These are phyloP conservation scores for Kwoniella dejecticola DNA, from an alignment of 768 basidiomycete species.

Conservation along the genomic window DNA sequence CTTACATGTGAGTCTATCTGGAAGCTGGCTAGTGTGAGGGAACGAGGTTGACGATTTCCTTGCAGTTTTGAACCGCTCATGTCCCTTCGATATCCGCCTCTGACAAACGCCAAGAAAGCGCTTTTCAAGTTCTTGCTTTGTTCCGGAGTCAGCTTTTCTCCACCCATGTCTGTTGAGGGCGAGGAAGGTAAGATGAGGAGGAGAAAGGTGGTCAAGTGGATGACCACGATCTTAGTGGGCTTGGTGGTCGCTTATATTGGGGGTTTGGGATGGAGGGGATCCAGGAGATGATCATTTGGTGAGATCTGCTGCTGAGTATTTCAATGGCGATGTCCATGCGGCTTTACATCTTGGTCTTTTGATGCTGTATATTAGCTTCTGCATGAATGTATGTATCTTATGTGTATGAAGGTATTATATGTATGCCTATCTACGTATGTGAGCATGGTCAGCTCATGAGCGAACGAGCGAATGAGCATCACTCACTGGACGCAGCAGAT, in stretches of 20 bases:
- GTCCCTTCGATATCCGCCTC: constrained; percentile 49
- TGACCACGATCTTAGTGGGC: neutral
- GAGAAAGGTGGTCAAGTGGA: constrained; percentile 19
- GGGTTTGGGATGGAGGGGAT: neutral
- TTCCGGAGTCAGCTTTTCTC: constrained; percentile 14
- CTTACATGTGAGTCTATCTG: constrained; percentile 20
- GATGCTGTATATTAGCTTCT: too few species aligned
- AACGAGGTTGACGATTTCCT: neutral
- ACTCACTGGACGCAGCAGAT: too few species aligned
- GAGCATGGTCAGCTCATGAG: too few species aligned
- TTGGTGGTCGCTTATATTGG: constrained; percentile 1
- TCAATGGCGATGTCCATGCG: neutral
- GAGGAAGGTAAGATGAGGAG: constrained; percentile 18
- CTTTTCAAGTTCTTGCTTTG: constrained; percentile 25
- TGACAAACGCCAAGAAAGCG: constrained; percentile 6
- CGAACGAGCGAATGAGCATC: too few species aligned
- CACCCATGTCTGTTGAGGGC: constrained; percentile 30
- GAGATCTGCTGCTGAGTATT: neutral
- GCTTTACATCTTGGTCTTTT: too few species aligned
- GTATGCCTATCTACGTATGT: too few species aligned
- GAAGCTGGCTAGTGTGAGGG: neutral
- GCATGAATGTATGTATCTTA: neutral
- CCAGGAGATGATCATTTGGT: neutral
- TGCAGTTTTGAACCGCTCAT: constrained; percentile 48
- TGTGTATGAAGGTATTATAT: too few species aligned